Evolutionary conservation across 116 monocot species (phyloP), one percentile per base, ranked within the genome.

Genomic region (Cymodocea nodosa): DNA sequence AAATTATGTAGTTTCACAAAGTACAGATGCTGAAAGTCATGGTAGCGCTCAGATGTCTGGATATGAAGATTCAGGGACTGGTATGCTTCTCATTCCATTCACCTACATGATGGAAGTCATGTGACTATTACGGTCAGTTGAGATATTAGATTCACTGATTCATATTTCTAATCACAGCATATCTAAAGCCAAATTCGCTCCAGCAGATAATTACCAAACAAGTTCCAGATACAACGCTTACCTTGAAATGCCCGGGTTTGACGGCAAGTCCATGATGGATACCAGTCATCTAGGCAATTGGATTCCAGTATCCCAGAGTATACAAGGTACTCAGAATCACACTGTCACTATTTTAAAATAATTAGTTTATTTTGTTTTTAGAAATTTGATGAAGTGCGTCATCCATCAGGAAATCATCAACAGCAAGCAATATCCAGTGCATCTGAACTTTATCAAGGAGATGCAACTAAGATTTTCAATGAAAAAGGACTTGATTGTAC

Each of bases 151-250:
- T 52, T 66, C 65, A 85, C 84, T 89, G 94, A 87, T 94, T 74
- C 84, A 79, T 86, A 87, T 53, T 81, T 72, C 73, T 60, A 76
- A 82, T 84, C 64, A 89, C 83, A 86, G 89, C 86, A 86, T 89
- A 72, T 89, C 89, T 89, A 93, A 93, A 89, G 86, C 74, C 68
- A 89, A 93, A 93, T 84, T 84, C 89, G 85, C 75, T 94, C 78
- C 94, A 86, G 84, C 94, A 87, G 84, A 94, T 94, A 82, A 78
- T 74, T 76, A 65, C 77, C 86, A 83, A 78, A 73, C 82, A 84
- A 82, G 80, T 67, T 84, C 94, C 89, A 82, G 89, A 94, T 77
- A 89, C 89, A 36, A 87, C 94, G 65, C 94, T 87, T 71, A 77
- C 82, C 25, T 54, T 89, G 86, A 82, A 84, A 77, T 82, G 80